These are phyloP conservation scores for Epichloe hybrida DNA, from an alignment of 2,329 filamentous ascomycete genomes.

Conservation along the genomic window DNA sequence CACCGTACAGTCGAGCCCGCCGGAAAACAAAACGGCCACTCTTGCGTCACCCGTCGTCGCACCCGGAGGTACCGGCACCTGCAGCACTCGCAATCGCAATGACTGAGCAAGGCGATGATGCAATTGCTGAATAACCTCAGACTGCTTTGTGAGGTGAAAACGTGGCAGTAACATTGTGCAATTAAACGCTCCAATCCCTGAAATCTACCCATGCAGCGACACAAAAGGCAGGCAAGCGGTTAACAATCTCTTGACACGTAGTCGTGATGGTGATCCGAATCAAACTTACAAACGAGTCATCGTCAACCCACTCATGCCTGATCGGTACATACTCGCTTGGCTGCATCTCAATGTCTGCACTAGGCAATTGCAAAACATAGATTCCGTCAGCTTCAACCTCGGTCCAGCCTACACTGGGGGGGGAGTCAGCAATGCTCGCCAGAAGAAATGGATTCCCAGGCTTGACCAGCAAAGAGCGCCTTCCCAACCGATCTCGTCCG, in stretches of 20 bases:
- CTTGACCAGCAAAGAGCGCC: conserved; percentile 63
- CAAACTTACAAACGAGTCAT: conserved; percentile 31
- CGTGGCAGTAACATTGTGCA: conserved; percentile 24
- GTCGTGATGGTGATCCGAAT: not conserved
- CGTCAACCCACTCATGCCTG: conserved; percentile 19
- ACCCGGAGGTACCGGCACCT: conserved; percentile 46
- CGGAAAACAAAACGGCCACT: conserved; percentile 80
- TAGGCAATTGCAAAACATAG: conserved; percentile 48
- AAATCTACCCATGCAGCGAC: conserved; percentile 27
- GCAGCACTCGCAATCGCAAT: conserved; percentile 47
- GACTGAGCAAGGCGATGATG: conserved; percentile 44
- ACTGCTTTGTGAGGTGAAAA: conserved; percentile 14
- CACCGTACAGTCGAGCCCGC: conserved; percentile 84
- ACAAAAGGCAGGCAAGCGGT: conserved; percentile 26
- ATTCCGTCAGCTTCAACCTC: conserved; percentile 82
- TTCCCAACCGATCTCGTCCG: conserved; percentile 74
- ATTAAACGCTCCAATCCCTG: conserved; percentile 41
- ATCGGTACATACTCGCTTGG: conserved; percentile 7
- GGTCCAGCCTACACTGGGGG: conserved; percentile 40
- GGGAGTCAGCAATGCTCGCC: conserved; percentile 54
- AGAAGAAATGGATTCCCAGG: conserved; percentile 40
- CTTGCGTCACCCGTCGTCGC: conserved; percentile 28
- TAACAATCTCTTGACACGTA: not conserved
- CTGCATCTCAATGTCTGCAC: not conserved
- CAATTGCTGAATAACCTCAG: conserved; percentile 39